Base-by-base conservation (phyloP, 1,139 yeast species). In the Candida tunisiensis region DNA sequence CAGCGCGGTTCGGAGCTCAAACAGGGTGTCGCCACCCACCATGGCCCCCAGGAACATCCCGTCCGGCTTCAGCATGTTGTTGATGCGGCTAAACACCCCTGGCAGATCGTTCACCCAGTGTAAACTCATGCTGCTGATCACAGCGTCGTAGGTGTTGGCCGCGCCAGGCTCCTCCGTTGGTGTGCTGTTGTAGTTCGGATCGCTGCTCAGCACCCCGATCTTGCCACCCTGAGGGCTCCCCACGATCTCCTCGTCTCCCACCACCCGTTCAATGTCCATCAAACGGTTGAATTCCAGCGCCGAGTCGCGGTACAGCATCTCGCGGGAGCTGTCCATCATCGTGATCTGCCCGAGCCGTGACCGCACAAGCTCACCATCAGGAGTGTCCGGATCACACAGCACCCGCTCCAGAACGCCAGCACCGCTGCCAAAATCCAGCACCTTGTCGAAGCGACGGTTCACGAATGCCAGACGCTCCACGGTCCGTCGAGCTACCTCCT, bases 81-180 rank as follows among this genome's bases (percentile, higher is more conserved):
- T 69, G 35, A 79, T 62, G 33, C 69, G 62, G 14, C 55, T 48
- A 28, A 79, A 59, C 2, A 70, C 64, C 1, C 62, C 59, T 0
- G 93, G 93, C 15, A 80, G 59, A 40, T 80, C 88, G 42, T 80
- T 80, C 31, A 79, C 71, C 93, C 93, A 80, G 47, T 80, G 93
- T 47, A 80, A 46, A 17, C 80, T 66, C 41, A 79, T 51, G 43
- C 77, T 78, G 2, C 88, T 74, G 3, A 80, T 47, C 2, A 79
- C 77, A 1, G 83, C 78, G 48, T 79, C 91, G 41, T 61, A 77
- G 21, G 63, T 54, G 33, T 67, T 37, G 2, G 40, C 31, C 17
- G 33, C 28, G 11, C 40, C 33, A 3, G 34, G 25, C 3, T 19
- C 27, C 16, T 19, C 34, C 2, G 36, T 30, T n/a, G n/a, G n/a